Evolutionary conservation across 352 stramenopile species (phyloP).

Genomic region (Phytophthora ramorum): DNA sequence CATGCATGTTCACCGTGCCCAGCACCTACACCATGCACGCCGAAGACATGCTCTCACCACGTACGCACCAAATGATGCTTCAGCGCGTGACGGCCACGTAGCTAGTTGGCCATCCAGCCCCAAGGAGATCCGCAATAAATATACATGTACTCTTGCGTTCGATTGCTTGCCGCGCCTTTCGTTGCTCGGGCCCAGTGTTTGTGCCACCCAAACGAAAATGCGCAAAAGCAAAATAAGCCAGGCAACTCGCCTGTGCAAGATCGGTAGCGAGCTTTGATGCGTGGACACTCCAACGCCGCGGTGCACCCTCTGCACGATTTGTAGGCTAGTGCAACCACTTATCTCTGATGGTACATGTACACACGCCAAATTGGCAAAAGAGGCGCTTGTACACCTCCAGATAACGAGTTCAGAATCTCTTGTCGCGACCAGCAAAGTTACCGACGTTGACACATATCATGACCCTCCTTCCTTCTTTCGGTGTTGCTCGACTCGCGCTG

Average conservation of each 20-base stretch:
- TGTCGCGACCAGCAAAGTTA: too few species aligned
- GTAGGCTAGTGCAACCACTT: constrained; percentile 13
- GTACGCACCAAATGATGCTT: constrained; percentile 65
- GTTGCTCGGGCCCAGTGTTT: background rate
- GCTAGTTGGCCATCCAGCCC: background rate
- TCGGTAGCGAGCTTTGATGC: constrained; percentile 27
- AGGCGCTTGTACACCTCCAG: too few species aligned
- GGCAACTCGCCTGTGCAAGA: too few species aligned
- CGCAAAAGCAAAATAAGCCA: background rate
- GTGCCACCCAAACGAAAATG: too few species aligned
- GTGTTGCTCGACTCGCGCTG: too few species aligned
- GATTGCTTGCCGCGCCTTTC: background rate
- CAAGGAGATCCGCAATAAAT: constrained; percentile 2
- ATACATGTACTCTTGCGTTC: background rate
- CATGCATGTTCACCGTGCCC: constrained; percentile 43
- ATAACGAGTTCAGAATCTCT: too few species aligned
- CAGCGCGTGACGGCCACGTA: constrained; percentile 62
- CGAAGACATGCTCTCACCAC: constrained; percentile 60
- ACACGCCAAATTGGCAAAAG: too few species aligned
- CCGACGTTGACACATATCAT: too few species aligned
- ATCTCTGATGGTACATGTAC: constrained; percentile 9
- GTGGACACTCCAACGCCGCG: constrained; percentile 13
- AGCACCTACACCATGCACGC: constrained; percentile 37
- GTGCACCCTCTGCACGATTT: background rate
- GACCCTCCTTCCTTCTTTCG: too few species aligned